Conservation (phyloP, 345 rosid genomes). For the Hibiscus trionum region DNA sequence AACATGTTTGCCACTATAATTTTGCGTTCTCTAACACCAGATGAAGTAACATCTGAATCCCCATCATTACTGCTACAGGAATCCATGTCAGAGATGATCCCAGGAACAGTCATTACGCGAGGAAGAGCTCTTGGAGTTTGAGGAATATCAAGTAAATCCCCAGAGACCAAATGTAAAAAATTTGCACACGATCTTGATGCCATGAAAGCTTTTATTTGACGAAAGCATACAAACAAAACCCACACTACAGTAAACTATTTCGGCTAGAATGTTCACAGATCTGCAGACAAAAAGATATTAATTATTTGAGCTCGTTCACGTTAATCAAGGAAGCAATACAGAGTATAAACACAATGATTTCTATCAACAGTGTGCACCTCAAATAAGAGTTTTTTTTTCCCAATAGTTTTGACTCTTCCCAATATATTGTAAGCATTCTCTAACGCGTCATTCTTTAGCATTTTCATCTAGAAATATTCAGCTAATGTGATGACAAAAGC, state of each 20-base stretch:
- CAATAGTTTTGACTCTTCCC: neutral
- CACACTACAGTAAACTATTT: conserved; percentile 9
- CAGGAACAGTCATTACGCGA: conserved; percentile 53
- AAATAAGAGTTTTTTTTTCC: neutral
- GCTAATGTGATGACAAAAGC: neutral
- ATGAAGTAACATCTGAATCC: conserved; percentile 42
- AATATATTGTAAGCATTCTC: neutral
- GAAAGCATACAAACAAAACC: neutral
- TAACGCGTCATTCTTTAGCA: neutral
- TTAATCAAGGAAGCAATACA: neutral
- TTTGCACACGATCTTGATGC: conserved; percentile 40
- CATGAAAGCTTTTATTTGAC: conserved; percentile 22
- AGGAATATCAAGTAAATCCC: conserved; percentile 45
- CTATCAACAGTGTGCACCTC: neutral
- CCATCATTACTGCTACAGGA: conserved; percentile 29
- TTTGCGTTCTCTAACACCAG: conserved; percentile 31
- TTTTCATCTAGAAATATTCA: neutral
- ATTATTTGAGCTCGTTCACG: neutral
- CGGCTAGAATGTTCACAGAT: conserved; percentile 9
- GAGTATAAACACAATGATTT: neutral
- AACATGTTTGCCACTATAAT: conserved; percentile 42
- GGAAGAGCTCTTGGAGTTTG: conserved; percentile 52
- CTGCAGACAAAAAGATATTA: conserved; percentile 1
- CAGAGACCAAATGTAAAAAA: conserved; percentile 39
- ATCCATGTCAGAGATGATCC: conserved; percentile 48